Evolutionary conservation across 768 basidiomycete genomes (phyloP).

Genomic region (Auriscalpium vulgare): DNA sequence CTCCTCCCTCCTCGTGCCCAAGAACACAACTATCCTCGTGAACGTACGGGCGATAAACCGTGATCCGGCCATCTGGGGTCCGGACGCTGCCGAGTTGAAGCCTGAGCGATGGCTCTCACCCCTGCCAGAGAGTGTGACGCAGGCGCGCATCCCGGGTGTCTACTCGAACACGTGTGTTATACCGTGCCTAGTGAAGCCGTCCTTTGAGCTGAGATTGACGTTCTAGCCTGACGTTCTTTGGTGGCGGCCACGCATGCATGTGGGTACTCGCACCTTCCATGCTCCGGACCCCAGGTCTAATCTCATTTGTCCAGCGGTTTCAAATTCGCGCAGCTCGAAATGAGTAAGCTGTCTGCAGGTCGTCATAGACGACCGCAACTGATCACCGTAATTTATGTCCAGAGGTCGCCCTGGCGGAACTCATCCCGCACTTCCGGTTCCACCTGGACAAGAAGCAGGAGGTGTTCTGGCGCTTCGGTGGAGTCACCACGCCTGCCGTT

Average conservation of each 20-base stretch:
- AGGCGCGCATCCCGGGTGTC: constrained; percentile 1
- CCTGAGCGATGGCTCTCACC: background rate
- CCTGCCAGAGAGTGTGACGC: background rate
- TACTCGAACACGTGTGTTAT: constrained; percentile 2
- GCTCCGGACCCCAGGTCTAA: background rate
- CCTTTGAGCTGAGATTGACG: background rate
- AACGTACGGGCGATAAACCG: background rate
- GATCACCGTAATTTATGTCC: background rate
- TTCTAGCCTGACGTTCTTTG: background rate
- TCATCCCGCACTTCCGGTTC: background rate
- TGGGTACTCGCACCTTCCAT: background rate
- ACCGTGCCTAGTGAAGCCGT: background rate
- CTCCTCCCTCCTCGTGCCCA: background rate
- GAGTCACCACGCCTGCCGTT: background rate
- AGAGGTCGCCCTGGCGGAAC: background rate
- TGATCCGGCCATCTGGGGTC: background rate
- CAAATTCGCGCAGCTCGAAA: background rate
- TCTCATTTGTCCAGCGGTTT: background rate
- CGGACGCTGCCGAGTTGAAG: background rate
- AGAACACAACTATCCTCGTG: background rate
- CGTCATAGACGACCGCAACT: background rate
- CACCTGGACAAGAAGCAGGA: background rate
- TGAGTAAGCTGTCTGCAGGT: background rate
- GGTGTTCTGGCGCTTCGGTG: background rate
- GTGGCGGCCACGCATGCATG: background rate